A percentile compares a stretch with the other conserved stretches of the same genome.
Evolutionary conservation across 2,329 filamentous ascomycete species (phyloP).

Genomic region (Phialophora tarda): DNA sequence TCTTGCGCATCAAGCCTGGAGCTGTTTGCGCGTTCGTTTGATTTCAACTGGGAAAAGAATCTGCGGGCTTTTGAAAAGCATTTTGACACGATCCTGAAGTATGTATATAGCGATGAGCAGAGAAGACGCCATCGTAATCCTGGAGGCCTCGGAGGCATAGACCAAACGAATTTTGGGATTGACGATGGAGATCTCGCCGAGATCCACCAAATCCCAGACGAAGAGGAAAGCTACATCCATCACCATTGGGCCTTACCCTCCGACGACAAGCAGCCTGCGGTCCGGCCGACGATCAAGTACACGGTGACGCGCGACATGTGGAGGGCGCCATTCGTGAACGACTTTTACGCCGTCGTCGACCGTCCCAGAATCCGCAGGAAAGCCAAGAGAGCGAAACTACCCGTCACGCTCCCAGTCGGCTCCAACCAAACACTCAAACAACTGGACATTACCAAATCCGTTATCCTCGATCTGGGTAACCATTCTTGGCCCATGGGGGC

Average conservation of each 20-base stretch:
- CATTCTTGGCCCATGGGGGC: slow-evolving; percentile 9
- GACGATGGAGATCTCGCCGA: slow-evolving; percentile 12
- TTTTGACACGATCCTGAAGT: slow-evolving; percentile 17
- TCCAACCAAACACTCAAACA: slow-evolving; percentile 12
- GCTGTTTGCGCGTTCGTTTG: slow-evolving; percentile 28
- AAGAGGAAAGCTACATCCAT: slow-evolving; percentile 13
- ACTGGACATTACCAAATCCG: slow-evolving; percentile 17
- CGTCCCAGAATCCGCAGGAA: neutral
- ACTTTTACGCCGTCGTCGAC: slow-evolving; percentile 1
- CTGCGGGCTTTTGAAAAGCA: slow-evolving; percentile 13
- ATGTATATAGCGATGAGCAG: slow-evolving; percentile 17
- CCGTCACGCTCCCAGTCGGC: neutral
- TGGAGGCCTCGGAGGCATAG: slow-evolving; percentile 1
- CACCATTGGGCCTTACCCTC: slow-evolving; percentile 27
- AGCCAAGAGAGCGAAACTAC: neutral
- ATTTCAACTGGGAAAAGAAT: slow-evolving; percentile 21
- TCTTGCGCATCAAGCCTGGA: slow-evolving; percentile 27
- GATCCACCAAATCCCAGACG: slow-evolving; percentile 14
- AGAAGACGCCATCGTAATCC: neutral
- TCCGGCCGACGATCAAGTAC: slow-evolving; percentile 19
- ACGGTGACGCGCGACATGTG: slow-evolving; percentile 18
- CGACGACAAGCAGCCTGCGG: neutral
- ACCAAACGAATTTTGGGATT: slow-evolving; percentile 25
- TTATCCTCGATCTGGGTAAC: slow-evolving; percentile 13
- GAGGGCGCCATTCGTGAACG: slow-evolving; percentile 10